These are phyloP conservation scores for Aureobasidium namibiae DNA, from an alignment of 2,329 filamentous ascomycete genomes.

Conservation along the genomic window DNA sequence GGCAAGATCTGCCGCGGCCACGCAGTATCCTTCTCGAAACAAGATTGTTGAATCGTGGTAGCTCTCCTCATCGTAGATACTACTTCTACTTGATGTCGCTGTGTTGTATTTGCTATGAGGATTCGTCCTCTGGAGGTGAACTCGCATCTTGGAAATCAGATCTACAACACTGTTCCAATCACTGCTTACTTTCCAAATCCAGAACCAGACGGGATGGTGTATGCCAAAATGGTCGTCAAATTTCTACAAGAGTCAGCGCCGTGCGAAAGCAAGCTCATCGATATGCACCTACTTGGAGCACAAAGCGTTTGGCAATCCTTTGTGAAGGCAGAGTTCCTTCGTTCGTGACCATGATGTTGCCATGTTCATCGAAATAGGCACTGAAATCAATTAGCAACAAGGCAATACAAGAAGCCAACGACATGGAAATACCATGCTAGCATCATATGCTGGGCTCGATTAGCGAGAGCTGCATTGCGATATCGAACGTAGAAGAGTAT, in stretches of 20 bases:
- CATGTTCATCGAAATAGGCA: constrained; percentile 59
- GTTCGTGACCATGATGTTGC: constrained; percentile 59
- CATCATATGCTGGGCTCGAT: constrained; percentile 46
- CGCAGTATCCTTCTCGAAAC: constrained; percentile 76
- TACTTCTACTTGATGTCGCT: constrained; percentile 23
- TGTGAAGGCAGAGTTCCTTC: constrained; percentile 62
- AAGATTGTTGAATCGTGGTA: constrained; percentile 65
- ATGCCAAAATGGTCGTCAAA: constrained; percentile 68
- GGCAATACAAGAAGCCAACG: background rate
- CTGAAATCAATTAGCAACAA: background rate
- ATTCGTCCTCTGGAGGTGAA: constrained; percentile 50
- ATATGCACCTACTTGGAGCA: constrained; percentile 47
- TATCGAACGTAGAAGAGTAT: constrained; percentile 31
- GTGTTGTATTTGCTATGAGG: constrained; percentile 25
- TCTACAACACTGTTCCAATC: constrained; percentile 65
- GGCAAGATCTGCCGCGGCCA: constrained; percentile 68
- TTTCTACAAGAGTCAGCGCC: constrained; percentile 31
- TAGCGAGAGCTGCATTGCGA: constrained; percentile 29
- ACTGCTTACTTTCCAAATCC: constrained; percentile 74
- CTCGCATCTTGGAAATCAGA: constrained; percentile 63
- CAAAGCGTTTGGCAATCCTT: constrained; percentile 71
- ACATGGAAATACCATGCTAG: constrained; percentile 34
- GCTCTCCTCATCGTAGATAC: constrained; percentile 44
- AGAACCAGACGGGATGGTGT: constrained; percentile 72
- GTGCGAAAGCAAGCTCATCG: background rate